Percentiles rank a stretch among this genome's conserved stretches.
phyloP scores from a whole-genome alignment of 345 rosid genomes.

The Populus euphratica region DNA sequence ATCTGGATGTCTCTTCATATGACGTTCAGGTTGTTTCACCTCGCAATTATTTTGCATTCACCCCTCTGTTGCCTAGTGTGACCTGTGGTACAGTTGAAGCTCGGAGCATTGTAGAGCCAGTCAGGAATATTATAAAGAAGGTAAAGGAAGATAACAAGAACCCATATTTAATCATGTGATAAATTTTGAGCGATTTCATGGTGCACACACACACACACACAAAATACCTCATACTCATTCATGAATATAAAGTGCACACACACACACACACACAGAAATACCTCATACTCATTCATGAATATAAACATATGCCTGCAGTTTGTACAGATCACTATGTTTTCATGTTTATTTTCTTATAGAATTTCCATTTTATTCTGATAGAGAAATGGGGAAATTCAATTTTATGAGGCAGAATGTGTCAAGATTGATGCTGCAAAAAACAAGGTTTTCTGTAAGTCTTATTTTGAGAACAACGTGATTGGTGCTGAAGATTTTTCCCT shows the following conservation, averaged over 20 bases:
- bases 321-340: neutral
- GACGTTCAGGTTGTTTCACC: slow-evolving; percentile 93
- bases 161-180: neutral
- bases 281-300: too few species aligned
- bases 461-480: slow-evolving; percentile 46
- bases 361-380: slow-evolving; percentile 21
- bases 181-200: neutral
- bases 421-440: slow-evolving; percentile 74
- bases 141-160: slow-evolving; percentile 32
- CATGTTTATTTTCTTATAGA: neutral
- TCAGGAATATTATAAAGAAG: slow-evolving; percentile 82
- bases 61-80: slow-evolving; percentile 90
- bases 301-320: neutral
- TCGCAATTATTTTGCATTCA: slow-evolving; percentile 88
- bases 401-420: slow-evolving; percentile 83
- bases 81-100: slow-evolving; percentile 98
- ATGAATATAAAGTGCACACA: neutral
- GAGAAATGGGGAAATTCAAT: slow-evolving; percentile 73
- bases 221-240: neutral
- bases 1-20: slow-evolving; percentile 59
- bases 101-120: slow-evolving; percentile 88
- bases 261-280: neutral
- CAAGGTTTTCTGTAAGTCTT: slow-evolving; percentile 53
- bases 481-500: slow-evolving; percentile 59
- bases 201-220: neutral